Base-by-base conservation (phyloP, 2,329 filamentous ascomycete genomes). In the Ophiocordyceps camponoti-floridani region DNA sequence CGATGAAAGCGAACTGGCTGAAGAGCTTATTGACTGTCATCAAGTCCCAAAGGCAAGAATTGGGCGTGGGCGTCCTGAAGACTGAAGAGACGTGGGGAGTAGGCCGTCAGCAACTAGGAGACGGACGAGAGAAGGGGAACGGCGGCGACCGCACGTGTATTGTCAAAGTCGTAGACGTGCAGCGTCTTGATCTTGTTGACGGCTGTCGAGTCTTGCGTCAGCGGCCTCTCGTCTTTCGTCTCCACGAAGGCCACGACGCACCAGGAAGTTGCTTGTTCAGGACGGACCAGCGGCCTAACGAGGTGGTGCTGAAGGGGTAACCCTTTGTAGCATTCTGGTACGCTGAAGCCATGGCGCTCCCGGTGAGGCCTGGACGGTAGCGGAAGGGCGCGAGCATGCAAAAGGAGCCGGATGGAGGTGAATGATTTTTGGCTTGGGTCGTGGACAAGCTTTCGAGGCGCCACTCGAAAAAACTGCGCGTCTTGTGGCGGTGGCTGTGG, bases 131-230 rank as follows among this genome's bases (percentile, higher is more conserved):
- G 40, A 28, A 43, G 37, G 19, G 27, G 43, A 40, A 14, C 45
- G 35, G 43, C 51, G n/a, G n/a, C n/a, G n/a, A n/a, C n/a, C 80
- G 59, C 67, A 89, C 84, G 66, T 35, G 89, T 96, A 58, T 98
- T 96, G 63, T 98, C 91, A 61, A 96, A 98, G 62, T 98, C 91
- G 66, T 96, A 96, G 52, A 98, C 75, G 58, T 96, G 89, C 44
- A 98, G 77, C 9, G 77, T 66, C 58, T 77, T 85, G 62, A 96
- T 81, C 45, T 76, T 69, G 40, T 82, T 69, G 11, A 78, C 70
- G 30, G 75, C 73, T 75, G 51, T n/a, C 16, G 42, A 10, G 18
- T 23, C 31, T 27, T 16, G 13, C 13, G 35, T 38, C 35, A 38
- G 35, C 7, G 2, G n/a, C 35, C n/a, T 18, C 35, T n/a, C 6